These are phyloP conservation scores for Rhizophlyctis rosea DNA, from an alignment of 192 early-diverging fungal genomes.

Conservation along the genomic window DNA sequence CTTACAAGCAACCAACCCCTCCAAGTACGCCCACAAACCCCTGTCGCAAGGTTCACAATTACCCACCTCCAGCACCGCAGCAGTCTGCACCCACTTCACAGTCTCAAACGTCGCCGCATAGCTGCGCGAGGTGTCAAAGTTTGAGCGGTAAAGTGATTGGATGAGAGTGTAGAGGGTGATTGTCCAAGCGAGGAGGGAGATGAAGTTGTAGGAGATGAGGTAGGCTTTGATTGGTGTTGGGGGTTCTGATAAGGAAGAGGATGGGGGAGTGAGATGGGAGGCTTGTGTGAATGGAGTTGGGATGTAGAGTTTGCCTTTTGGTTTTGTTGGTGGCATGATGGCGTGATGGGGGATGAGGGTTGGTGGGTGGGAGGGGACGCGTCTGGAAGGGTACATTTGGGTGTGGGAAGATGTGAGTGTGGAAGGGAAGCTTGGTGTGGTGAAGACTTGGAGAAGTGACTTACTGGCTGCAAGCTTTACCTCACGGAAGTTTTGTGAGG, in stretches of 20 bases:
- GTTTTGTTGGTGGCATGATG: too few relatives aligned
- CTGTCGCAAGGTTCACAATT: slow-evolving; percentile 11
- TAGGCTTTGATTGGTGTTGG: slow-evolving; percentile 47
- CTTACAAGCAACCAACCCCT: slow-evolving; percentile 15
- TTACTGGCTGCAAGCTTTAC: too few relatives aligned
- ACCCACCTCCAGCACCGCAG: slow-evolving; percentile 76
- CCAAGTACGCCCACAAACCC: not conserved
- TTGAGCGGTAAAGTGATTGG: slow-evolving; percentile 48
- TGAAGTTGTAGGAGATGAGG: slow-evolving; percentile 81
- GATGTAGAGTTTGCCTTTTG: not conserved
- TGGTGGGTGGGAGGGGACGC: too few relatives aligned
- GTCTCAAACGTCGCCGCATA: slow-evolving; percentile 64
- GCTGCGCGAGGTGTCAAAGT: slow-evolving; percentile 52
- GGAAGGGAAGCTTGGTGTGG: too few relatives aligned
- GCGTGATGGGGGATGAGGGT: too few relatives aligned
- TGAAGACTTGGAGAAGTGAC: too few relatives aligned
- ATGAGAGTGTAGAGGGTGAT: slow-evolving; percentile 62
- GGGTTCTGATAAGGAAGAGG: slow-evolving; percentile 5
- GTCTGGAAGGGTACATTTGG: too few relatives aligned
- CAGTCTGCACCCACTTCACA: slow-evolving; percentile 74
- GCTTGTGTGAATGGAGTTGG: not conserved
- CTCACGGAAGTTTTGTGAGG: too few relatives aligned
- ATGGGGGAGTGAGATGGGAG: not conserved
- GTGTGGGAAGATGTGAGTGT: too few relatives aligned
- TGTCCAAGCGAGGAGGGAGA: slow-evolving; percentile 79